These are phyloP conservation scores for Olyra latifolia DNA, from an alignment of 176 grass and related monocot genomes.

Conservation along the genomic window DNA sequence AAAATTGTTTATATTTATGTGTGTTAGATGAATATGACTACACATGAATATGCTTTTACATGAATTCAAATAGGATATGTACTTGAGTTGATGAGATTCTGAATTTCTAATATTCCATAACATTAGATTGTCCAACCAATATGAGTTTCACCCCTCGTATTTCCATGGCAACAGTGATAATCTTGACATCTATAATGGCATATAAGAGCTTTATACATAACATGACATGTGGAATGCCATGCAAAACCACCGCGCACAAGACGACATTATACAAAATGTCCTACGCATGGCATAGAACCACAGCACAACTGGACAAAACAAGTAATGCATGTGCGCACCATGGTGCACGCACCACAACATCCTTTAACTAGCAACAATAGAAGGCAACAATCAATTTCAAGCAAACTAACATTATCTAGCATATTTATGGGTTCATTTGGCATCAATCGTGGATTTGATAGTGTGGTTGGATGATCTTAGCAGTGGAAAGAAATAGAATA, in stretches of 20 bases:
- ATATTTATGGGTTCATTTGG: too few species aligned
- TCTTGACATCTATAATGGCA: too few species aligned
- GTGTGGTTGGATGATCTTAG: too few species aligned
- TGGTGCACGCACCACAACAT: neutral
- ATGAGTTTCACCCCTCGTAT: too few species aligned
- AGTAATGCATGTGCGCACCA: neutral
- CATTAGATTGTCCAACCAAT: neutral
- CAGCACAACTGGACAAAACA: neutral
- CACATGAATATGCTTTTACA: neutral
- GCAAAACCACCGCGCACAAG: neutral
- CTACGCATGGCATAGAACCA: neutral
- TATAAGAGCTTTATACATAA: too few species aligned
- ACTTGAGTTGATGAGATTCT: too few species aligned
- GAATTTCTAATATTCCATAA: neutral
- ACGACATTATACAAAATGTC: neutral
- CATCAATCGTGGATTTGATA: too few species aligned
- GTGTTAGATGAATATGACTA: neutral
- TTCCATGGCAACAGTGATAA: too few species aligned
- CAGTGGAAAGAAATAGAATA: too few species aligned
- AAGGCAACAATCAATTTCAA: neutral
- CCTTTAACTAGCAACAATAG: neutral
- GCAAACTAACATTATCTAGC: neutral
- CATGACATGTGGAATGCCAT: neutral
- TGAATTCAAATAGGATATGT: neutral
- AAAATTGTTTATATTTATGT: neutral